Base-by-base conservation (phyloP, 2,329 filamentous ascomycete species). In the Aspergillus ochraceus region DNA sequence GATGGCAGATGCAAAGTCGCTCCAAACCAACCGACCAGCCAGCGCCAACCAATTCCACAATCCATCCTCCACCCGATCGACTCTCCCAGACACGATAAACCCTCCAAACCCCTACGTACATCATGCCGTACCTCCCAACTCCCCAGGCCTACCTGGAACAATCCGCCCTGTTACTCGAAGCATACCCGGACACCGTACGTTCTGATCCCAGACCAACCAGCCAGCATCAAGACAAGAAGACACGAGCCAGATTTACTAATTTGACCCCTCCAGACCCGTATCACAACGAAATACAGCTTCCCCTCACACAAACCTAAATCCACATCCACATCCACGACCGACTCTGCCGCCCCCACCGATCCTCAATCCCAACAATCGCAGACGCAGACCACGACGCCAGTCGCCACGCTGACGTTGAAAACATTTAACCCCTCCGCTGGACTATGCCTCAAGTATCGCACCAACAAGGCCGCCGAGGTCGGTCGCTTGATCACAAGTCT, bases 91-190 rank as follows among this genome's bases (percentile, higher is more conserved):
- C 32, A 36, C 5, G 10, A 47, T 22, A 12, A 12, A 39, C 24
- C 11, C 22, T 39, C 36, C 3, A 19, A 39, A 45, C 8, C 39
- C 24, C 24, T 24, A 29, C 26, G 6, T 29, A 29, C 60, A 79
- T 68, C 59, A 97, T 97, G 93, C 89, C 90, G 2, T 88, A 90
- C 75, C 87, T 96, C 74, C 81, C 84, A 54, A 92, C 91, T 59
- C 90, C 90, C 77, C 89, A 96, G 78, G 89, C 93, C 80, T 99
- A 92, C 90, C 90, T 97, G 67, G 88, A 90, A 70, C 90, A 97
- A 77, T 97, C 94, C 14, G 82, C 88, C 19, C 86, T 93, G 61
- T 88, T 99, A 59, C 83, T 99, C 57, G 86, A 95, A 78, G 94
- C 95, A 58, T 88, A 91, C 52, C 95, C 95, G 4, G 86, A 86